Percentiles rank a stretch among this genome's conserved stretches.
phyloP scores from a whole-genome alignment of 2,329 filamentous ascomycete genomes.

The Alternaria conjuncta region DNA sequence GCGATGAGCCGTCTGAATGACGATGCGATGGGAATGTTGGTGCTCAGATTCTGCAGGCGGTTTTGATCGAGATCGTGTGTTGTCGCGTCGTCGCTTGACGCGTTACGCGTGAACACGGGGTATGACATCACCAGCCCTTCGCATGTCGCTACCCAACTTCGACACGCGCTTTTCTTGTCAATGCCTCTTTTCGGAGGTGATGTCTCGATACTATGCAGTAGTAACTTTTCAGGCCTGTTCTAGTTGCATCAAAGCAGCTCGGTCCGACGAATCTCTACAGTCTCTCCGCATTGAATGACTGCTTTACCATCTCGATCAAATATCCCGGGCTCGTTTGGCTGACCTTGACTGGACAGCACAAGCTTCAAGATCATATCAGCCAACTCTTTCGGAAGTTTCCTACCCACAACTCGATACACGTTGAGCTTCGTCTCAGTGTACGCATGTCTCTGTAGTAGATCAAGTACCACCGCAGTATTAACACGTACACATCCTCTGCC shows the following conservation, averaged over 20 bases:
- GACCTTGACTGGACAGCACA: neutral
- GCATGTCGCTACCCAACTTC: neutral
- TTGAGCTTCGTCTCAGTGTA: neutral
- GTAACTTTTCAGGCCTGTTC: neutral
- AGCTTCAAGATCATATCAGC: neutral
- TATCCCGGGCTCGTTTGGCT: neutral
- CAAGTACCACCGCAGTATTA: neutral
- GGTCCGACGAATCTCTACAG: neutral
- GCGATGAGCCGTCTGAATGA: neutral
- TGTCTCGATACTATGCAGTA: neutral
- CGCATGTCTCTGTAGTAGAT: neutral
- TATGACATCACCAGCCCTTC: constrained; percentile 5
- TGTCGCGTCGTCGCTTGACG: constrained; percentile 4
- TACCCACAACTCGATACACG: neutral
- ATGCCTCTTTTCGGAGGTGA: neutral
- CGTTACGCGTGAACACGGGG: constrained; percentile 3
- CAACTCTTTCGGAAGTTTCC: neutral
- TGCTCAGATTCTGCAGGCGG: neutral
- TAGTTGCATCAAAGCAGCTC: neutral
- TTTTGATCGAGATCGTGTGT: neutral
- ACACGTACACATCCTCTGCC: neutral
- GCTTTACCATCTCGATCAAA: neutral
- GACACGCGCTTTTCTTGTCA: neutral
- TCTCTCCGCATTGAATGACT: neutral
- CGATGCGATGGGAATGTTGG: neutral